Conservation (phyloP, 2,329 filamentous ascomycete genomes). For the Ploettnerulaceae sp. region DNA sequence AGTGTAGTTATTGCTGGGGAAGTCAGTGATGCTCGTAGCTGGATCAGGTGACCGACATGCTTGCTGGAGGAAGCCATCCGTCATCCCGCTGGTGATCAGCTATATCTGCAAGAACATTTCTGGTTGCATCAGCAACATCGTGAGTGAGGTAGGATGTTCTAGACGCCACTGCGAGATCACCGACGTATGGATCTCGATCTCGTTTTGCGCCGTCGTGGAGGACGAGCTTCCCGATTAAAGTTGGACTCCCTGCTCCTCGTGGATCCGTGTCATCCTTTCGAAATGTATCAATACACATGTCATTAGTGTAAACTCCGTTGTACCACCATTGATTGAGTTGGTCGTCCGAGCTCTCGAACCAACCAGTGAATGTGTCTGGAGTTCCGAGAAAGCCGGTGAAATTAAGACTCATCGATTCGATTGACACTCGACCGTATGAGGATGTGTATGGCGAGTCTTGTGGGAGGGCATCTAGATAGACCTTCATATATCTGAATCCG, state of each 20-base stretch:
- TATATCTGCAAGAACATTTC: slow-evolving; percentile 47
- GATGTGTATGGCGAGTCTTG: slow-evolving; percentile 43
- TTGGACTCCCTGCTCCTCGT: slow-evolving; percentile 39
- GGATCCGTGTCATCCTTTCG: slow-evolving; percentile 45
- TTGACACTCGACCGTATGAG: slow-evolving; percentile 39
- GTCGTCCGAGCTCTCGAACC: slow-evolving; percentile 48
- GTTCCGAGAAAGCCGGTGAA: slow-evolving; percentile 45
- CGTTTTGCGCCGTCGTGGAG: slow-evolving; percentile 48
- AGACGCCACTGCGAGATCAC: slow-evolving; percentile 46
- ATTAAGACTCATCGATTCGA: slow-evolving; percentile 40
- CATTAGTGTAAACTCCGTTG: slow-evolving; percentile 48
- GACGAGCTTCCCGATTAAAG: slow-evolving; percentile 43
- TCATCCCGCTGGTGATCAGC: slow-evolving; percentile 45
- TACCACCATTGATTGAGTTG: slow-evolving; percentile 49
- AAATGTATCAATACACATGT: slow-evolving; percentile 45
- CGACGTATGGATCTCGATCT: slow-evolving; percentile 49
- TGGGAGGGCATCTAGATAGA: slow-evolving; percentile 42
- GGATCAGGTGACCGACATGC: slow-evolving; percentile 38
- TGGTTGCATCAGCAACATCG: slow-evolving; percentile 37
- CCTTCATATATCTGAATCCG: slow-evolving; percentile 48
- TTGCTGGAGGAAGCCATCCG: slow-evolving; percentile 50
- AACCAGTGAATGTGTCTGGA: slow-evolving; percentile 45
- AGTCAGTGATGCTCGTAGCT: background rate
- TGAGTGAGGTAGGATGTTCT: slow-evolving; percentile 46
- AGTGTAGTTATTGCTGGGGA: slow-evolving; percentile 40